A percentile compares a stretch with the other conserved stretches of the same genome.
These are phyloP conservation scores for Colletotrichum gigasporum DNA, from an alignment of 2,329 filamentous ascomycete genomes.

Conservation along the genomic window DNA sequence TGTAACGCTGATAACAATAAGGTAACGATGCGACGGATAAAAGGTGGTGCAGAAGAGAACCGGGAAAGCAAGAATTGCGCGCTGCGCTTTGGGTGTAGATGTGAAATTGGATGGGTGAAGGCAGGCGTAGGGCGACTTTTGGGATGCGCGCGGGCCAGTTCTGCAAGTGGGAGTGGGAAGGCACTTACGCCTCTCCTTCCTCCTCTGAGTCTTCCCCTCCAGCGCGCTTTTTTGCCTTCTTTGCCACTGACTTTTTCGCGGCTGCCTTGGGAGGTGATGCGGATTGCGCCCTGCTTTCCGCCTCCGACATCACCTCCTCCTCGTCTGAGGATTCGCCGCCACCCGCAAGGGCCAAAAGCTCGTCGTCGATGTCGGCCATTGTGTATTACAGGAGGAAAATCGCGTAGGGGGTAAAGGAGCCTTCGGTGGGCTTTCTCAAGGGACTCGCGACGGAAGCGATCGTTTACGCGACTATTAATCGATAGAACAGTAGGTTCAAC, in stretches of 20 bases:
- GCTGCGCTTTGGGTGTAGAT: too few relatives aligned
- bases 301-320: conserved; percentile 63
- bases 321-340: conserved; percentile 73
- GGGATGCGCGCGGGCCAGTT: neutral
- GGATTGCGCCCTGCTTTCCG: conserved; percentile 63
- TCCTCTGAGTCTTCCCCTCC: conserved; percentile 76
- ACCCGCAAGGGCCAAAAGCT: conserved; percentile 91
- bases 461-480: neutral
- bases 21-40: too few relatives aligned
- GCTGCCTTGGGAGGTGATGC: conserved; percentile 56
- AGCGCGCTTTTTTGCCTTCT: conserved; percentile 60
- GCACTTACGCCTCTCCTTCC: conserved; percentile 83
- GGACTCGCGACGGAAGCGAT: neutral
- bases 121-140: neutral
- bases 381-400: conserved; percentile 36
- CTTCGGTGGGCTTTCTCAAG: neutral
- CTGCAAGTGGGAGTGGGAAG: conserved; percentile 18
- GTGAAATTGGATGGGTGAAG: neutral
- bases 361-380: conserved; percentile 93
- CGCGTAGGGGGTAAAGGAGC: neutral
- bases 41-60: neutral
- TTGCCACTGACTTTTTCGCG: conserved; percentile 46
- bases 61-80: neutral
- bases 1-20: neutral
- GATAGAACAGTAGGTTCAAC: neutral